These are phyloP conservation scores for Argentina anserina DNA, from an alignment of 306 rosid species.

Conservation along the genomic window DNA sequence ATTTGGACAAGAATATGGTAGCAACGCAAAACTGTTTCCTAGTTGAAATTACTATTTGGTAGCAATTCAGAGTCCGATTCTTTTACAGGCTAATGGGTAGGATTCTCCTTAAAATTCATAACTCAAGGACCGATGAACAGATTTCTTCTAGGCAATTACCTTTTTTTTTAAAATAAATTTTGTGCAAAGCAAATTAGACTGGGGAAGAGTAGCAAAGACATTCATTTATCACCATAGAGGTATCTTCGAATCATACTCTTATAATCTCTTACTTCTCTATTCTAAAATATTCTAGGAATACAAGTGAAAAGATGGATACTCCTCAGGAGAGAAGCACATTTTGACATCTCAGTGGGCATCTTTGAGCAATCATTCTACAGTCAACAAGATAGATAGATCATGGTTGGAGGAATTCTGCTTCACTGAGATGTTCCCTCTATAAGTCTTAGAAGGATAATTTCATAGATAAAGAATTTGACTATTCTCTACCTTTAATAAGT, in stretches of 20 bases:
- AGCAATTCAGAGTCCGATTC: background rate
- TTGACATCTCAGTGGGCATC: background rate
- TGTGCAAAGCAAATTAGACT: background rate
- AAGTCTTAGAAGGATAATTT: background rate
- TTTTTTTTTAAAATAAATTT: background rate
- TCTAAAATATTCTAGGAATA: background rate
- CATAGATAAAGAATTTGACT: background rate
- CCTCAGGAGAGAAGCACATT: background rate
- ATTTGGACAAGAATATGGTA: background rate
- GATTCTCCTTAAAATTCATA: background rate
- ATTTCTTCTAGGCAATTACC: background rate
- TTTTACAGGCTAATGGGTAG: background rate
- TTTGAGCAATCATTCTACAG: background rate
- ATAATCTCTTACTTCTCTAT: background rate
- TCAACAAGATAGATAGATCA: background rate
- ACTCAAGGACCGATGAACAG: background rate
- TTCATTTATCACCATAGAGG: background rate
- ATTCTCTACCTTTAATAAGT: background rate
- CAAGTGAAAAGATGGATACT: background rate
- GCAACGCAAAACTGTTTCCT: background rate
- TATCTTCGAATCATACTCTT: background rate
- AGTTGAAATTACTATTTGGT: background rate
- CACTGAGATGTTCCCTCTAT: background rate
- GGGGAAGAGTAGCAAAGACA: slow-evolving; percentile 1
- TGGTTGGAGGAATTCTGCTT: background rate